Conservation (phyloP, 1,284 basidiomycete genomes). For the Peniophora sp. region DNA sequence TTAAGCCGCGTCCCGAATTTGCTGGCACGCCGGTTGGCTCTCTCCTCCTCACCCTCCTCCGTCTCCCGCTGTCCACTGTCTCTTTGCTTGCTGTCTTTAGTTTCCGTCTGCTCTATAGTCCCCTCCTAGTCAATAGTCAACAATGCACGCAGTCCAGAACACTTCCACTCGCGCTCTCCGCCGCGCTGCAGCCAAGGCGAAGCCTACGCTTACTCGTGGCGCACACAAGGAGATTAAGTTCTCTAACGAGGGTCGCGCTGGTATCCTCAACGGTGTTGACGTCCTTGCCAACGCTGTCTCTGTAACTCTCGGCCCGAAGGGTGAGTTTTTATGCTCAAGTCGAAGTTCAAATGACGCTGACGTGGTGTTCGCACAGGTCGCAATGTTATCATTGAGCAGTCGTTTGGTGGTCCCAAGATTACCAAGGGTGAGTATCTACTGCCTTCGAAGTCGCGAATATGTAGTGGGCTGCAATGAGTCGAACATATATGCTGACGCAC, state of each 20-base stretch:
- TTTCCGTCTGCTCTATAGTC: slow-evolving; percentile 1
- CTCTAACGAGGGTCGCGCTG: slow-evolving; percentile 90
- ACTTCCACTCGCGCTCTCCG: slow-evolving; percentile 38
- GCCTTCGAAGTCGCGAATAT: not conserved
- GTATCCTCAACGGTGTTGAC: slow-evolving; percentile 94
- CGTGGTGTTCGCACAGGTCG: slow-evolving; percentile 47
- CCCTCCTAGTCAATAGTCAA: not conserved
- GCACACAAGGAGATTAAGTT: slow-evolving; percentile 97
- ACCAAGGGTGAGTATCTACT: slow-evolving; percentile 68
- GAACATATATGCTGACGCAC: slow-evolving; percentile 1
- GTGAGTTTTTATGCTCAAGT: slow-evolving; percentile 32
- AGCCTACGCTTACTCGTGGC: slow-evolving; percentile 53
- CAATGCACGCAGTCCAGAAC: slow-evolving; percentile 29
- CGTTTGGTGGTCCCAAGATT: slow-evolving; percentile 96
- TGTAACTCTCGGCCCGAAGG: slow-evolving; percentile 95
- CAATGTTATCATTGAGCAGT: slow-evolving; percentile 98
- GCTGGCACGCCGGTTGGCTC: no score
- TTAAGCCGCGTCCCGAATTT: no score
- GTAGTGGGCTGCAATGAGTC: not conserved
- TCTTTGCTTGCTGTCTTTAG: not conserved
- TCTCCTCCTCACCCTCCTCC: not conserved
- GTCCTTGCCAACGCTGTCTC: slow-evolving; percentile 92
- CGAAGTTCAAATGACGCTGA: slow-evolving; percentile 16
- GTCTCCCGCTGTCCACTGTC: not conserved
- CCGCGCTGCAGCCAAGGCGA: slow-evolving; percentile 33